Evolutionary conservation across 208 protist species (phyloP).

Genomic region (Leishmania turanica): DNA sequence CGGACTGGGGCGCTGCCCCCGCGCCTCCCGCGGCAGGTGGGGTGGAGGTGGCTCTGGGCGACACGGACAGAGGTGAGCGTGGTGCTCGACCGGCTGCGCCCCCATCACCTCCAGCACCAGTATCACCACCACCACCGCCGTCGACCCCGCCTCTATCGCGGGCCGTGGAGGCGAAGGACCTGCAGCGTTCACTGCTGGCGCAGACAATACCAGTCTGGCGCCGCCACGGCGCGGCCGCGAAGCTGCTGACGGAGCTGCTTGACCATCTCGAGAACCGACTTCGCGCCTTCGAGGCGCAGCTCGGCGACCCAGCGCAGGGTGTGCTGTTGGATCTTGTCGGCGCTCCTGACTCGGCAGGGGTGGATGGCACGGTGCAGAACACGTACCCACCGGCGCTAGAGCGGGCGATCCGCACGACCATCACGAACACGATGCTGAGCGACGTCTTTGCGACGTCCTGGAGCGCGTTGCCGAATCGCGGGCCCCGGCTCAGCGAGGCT

Average conservation of each 20-base stretch:
- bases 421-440: slow-evolving; percentile 55
- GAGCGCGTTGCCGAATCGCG: slow-evolving; percentile 38
- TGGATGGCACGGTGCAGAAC: slow-evolving; percentile 46
- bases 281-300: slow-evolving; percentile 27
- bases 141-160: slow-evolving; percentile 16
- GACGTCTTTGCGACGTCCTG: slow-evolving; percentile 47
- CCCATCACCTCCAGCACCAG: too few relatives aligned
- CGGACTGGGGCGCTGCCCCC: neutral
- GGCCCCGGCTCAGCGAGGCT: slow-evolving; percentile 46
- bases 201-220: slow-evolving; percentile 58
- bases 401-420: slow-evolving; percentile 41
- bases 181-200: slow-evolving; percentile 37
- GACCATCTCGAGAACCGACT: slow-evolving; percentile 35
- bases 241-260: slow-evolving; percentile 39
- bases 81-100: neutral
- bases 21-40: neutral
- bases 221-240: slow-evolving; percentile 40
- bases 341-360: slow-evolving; percentile 38
- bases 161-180: slow-evolving; percentile 26
- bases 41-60: neutral
- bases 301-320: slow-evolving; percentile 22
- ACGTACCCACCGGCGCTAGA: slow-evolving; percentile 51
- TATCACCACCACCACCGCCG: neutral
- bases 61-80: neutral
- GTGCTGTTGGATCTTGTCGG: slow-evolving; percentile 29